These are phyloP conservation scores for Wickerhamiella azyma DNA, from an alignment of 805 yeast species.

Conservation along the genomic window DNA sequence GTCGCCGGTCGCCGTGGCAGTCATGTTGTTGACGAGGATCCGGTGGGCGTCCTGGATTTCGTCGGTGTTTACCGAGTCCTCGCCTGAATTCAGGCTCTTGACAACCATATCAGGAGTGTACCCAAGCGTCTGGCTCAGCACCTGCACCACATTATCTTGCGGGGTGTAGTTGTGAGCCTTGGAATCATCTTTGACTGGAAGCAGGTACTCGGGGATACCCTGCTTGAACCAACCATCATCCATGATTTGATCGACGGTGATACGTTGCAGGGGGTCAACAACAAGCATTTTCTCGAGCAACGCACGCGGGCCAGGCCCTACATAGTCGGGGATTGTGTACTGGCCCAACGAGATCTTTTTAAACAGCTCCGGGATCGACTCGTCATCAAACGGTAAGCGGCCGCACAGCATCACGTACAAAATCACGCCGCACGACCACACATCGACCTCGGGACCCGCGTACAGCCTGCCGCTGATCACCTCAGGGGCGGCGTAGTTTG, in stretches of 20 bases:
- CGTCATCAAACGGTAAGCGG: conserved; percentile 90
- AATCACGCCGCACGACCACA: conserved; percentile 95
- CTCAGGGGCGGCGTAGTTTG: conserved; percentile 96
- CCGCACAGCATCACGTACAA: conserved; percentile 94
- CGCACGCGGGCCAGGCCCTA: conserved; percentile 74
- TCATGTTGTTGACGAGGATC: conserved; percentile 60
- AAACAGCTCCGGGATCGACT: conserved; percentile 84
- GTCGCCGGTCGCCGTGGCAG: conserved; percentile 10
- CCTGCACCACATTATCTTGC: conserved; percentile 63
- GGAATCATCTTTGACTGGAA: conserved; percentile 37
- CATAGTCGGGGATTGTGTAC: conserved; percentile 74
- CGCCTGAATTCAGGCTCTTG: conserved; percentile 40
- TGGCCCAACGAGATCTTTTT: conserved; percentile 88
- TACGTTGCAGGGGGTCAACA: conserved; percentile 86
- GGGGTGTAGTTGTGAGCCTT: conserved; percentile 23
- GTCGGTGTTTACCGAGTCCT: conserved; percentile 28
- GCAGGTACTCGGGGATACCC: conserved; percentile 64
- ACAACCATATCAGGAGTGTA: conserved; percentile 72
- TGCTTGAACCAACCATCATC: conserved; percentile 88
- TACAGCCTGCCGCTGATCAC: conserved; percentile 87
- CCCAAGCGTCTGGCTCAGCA: conserved; percentile 74
- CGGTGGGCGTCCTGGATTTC: conserved; percentile 79
- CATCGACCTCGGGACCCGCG: conserved; percentile 97
- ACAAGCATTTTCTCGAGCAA: conserved; percentile 80
- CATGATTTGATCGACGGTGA: conserved; percentile 82